Base-by-base conservation (phyloP, 345 rosid genomes). In the Gossypium anomalum region DNA sequence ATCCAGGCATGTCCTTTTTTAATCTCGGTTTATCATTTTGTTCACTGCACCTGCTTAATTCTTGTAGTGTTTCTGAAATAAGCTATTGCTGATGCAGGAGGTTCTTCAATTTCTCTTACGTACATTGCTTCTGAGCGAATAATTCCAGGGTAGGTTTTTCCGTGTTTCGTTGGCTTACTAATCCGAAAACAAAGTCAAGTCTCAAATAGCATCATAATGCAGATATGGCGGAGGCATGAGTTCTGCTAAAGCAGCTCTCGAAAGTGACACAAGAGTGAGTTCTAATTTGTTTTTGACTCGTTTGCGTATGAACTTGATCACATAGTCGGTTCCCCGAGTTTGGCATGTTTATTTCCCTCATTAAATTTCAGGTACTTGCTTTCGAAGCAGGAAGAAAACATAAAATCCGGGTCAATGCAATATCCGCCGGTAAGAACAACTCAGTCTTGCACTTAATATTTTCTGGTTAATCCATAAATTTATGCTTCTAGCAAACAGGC, bases 181-280 rank as follows among this genome's bases (percentile, higher is more conserved):
- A n/a, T 41, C 15, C 23, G 17, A 22, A 62, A 29, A 14, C 27
- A 3, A 8, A 45, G 52, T 48, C 43, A 38, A 6, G 75, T 57
- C 66, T 29, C 44, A 47, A 44, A 51, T 25, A 53, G 7, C 77
- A 49, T 59, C 27, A 3, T 79, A 25, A 34, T 67, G 72, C 85
- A 95, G 99, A 75, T 95, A 95, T 10, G 99, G 99, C 80, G 98
- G 99, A 71, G 98, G 99, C 59, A 91, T 95, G 98, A 95, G 97
- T 81, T 93, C 99, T 56, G 98, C 99, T 19, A 95, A 95, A 86
- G 91, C 99, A 20, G 97, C 99, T 25, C 81, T 95, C 48, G 98
- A 95, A 83, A 95, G 99, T 78, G 99, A 93, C 70, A 91, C 98
- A 8, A 86, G 91, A 25, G 99, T 86, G 77, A 70, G 87, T 77